Evolutionary conservation across 345 rosid genomes (phyloP).

Genomic region (Carallia brachiata): DNA sequence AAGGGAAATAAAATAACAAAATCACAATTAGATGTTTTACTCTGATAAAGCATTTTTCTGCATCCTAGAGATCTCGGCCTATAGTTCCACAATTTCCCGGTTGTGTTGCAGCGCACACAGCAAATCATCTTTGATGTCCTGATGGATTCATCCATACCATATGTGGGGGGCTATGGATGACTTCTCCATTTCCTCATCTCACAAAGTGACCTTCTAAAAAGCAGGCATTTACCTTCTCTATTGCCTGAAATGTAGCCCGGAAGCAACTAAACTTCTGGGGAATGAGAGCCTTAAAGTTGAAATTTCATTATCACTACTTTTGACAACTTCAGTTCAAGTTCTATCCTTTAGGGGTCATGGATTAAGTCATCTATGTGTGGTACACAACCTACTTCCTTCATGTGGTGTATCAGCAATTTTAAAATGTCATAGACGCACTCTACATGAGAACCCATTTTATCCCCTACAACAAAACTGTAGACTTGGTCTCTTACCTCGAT

Average conservation of each 20-base stretch:
- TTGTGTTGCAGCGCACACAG: no score
- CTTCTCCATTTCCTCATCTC: not conserved
- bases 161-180: no score
- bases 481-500: constrained; percentile 61
- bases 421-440: constrained; percentile 43
- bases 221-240: not conserved
- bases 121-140: no score
- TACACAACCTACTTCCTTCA: constrained; percentile 53
- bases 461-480: constrained; percentile 56
- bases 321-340: constrained; percentile 23
- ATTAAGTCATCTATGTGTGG: constrained; percentile 44
- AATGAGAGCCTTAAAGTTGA: not conserved
- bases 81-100: no score
- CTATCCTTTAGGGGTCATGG: constrained; percentile 41
- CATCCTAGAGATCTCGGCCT: no score
- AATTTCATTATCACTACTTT: constrained; percentile 3
- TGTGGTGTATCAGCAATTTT: constrained; percentile 47
- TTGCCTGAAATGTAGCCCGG: not conserved
- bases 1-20: no score
- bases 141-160: no score
- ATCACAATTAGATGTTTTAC: no score
- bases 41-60: no score
- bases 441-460: constrained; percentile 40
- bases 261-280: not conserved
- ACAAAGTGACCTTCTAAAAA: not conserved